A percentile compares a stretch with the other conserved stretches of the same genome.
These are phyloP conservation scores for Amanita brunnescens DNA, from an alignment of 768 basidiomycete genomes.

Conservation along the genomic window DNA sequence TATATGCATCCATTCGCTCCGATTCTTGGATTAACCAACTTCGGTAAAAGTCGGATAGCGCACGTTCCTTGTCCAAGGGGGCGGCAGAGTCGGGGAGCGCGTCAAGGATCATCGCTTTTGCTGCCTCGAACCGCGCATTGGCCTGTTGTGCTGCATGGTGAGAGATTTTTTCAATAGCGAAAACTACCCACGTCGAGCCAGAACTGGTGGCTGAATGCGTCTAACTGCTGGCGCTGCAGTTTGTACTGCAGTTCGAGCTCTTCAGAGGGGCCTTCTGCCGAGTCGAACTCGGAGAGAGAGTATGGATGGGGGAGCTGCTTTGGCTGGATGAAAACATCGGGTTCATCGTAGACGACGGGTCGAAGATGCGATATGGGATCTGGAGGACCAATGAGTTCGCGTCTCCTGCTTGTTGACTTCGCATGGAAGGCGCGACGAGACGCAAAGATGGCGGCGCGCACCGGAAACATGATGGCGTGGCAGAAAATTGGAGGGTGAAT, in stretches of 20 bases:
- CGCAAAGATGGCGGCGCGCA: background rate
- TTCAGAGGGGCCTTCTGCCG: slow-evolving; percentile 22
- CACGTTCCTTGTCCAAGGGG: slow-evolving; percentile 51
- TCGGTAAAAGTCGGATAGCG: slow-evolving; percentile 64
- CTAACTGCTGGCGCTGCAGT: slow-evolving; percentile 61
- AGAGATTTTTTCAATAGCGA: background rate
- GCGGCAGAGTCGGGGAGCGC: slow-evolving; percentile 45
- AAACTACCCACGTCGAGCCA: slow-evolving; percentile 66
- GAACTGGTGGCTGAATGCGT: slow-evolving; percentile 68
- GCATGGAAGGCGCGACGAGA: background rate
- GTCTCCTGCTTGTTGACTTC: background rate
- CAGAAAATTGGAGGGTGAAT: background rate
- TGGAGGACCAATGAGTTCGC: slow-evolving; percentile 54
- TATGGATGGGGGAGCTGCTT: slow-evolving; percentile 54
- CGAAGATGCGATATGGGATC: slow-evolving; percentile 75
- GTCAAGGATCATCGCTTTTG: slow-evolving; percentile 48
- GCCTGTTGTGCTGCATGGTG: slow-evolving; percentile 36
- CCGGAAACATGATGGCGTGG: background rate
- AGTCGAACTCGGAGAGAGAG: slow-evolving; percentile 64
- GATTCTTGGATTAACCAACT: slow-evolving; percentile 70
- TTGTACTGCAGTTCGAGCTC: slow-evolving; percentile 61
- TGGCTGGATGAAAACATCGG: slow-evolving; percentile 26
- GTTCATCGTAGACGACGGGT: slow-evolving; percentile 67
- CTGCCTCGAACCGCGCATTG: slow-evolving; percentile 72
- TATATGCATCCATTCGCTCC: slow-evolving; percentile 48